Percentiles rank a stretch among this genome's conserved stretches.
Conservation (phyloP, 495 filamentous ascomycete species). For the Sordaria brevicollis region DNA sequence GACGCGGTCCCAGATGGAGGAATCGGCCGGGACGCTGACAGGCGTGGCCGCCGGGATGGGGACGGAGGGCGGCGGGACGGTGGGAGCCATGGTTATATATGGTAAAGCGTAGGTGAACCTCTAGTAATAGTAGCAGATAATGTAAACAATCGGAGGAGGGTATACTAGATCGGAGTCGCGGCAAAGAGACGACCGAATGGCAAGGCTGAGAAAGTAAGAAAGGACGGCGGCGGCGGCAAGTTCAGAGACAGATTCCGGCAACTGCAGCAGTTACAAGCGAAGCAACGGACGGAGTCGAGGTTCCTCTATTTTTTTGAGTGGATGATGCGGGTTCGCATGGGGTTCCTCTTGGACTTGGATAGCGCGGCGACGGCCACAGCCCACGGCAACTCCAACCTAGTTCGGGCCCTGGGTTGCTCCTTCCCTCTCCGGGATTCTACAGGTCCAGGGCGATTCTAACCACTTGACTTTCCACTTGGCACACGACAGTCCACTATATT, state of each 20-base stretch:
- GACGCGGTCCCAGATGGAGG: slow-evolving; percentile 79
- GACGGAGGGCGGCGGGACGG: slow-evolving; percentile 28
- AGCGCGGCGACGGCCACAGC: neutral
- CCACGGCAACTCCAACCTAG: neutral
- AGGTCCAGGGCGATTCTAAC: no score
- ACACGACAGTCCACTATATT: neutral
- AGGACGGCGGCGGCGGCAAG: neutral
- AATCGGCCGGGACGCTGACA: slow-evolving; percentile 32
- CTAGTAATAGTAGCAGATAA: neutral
- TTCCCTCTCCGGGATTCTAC: neutral
- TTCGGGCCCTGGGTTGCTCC: neutral
- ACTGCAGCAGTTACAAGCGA: neutral
- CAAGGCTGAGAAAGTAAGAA: neutral
- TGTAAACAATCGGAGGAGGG: slow-evolving; percentile 1
- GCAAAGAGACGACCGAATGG: slow-evolving; percentile 7
- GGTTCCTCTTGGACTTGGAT: neutral
- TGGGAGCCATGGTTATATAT: slow-evolving; percentile 28
- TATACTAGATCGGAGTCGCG: slow-evolving; percentile 1
- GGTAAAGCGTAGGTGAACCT: neutral
- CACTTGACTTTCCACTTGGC: neutral
- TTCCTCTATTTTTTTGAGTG: neutral
- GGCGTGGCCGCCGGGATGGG: slow-evolving; percentile 27
- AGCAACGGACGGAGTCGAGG: no score
- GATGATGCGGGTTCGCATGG: neutral
- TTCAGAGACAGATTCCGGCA: neutral